Percentiles rank a stretch among this genome's conserved stretches.
Evolutionary conservation across 495 filamentous ascomycete species (phyloP).

Genomic region (Cercophora samala): DNA sequence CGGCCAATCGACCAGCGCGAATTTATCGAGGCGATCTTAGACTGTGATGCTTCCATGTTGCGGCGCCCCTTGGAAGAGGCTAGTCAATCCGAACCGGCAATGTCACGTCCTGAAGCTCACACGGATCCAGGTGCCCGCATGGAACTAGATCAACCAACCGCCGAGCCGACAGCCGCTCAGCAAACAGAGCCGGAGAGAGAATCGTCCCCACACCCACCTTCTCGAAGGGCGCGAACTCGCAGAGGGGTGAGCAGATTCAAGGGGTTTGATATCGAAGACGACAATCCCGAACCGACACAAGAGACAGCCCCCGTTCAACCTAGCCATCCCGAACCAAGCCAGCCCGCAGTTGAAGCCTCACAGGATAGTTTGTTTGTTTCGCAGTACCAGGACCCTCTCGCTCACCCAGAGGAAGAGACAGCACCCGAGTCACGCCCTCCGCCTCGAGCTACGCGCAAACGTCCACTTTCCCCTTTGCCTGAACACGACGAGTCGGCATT

Average conservation of each 20-base stretch:
- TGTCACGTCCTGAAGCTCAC: slow-evolving; percentile 7
- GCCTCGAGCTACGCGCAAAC: slow-evolving; percentile 45
- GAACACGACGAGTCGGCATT: slow-evolving; percentile 48
- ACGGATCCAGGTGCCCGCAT: slow-evolving; percentile 21
- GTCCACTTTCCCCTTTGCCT: slow-evolving; percentile 33
- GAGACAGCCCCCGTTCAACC: background rate
- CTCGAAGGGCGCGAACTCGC: slow-evolving; percentile 32
- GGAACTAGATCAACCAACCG: slow-evolving; percentile 32
- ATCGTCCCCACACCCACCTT: slow-evolving; percentile 15
- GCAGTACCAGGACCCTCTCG: slow-evolving; percentile 33
- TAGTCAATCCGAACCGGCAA: slow-evolving; percentile 19
- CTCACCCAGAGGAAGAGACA: slow-evolving; percentile 19
- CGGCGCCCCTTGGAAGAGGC: slow-evolving; percentile 57
- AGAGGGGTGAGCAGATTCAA: slow-evolving; percentile 64
- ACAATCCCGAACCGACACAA: background rate
- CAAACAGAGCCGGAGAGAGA: slow-evolving; percentile 15
- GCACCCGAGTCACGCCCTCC: slow-evolving; percentile 17
- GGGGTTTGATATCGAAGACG: slow-evolving; percentile 55
- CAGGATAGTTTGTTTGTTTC: slow-evolving; percentile 35
- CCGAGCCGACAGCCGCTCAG: slow-evolving; percentile 12
- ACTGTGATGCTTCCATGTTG: slow-evolving; percentile 65
- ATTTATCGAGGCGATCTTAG: slow-evolving; percentile 86
- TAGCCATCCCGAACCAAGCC: background rate
- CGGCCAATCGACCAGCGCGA: slow-evolving; percentile 86
- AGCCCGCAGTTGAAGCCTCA: slow-evolving; percentile 14